Conservation (phyloP, 441 rosid species). For the Gossypium trilobum region DNA sequence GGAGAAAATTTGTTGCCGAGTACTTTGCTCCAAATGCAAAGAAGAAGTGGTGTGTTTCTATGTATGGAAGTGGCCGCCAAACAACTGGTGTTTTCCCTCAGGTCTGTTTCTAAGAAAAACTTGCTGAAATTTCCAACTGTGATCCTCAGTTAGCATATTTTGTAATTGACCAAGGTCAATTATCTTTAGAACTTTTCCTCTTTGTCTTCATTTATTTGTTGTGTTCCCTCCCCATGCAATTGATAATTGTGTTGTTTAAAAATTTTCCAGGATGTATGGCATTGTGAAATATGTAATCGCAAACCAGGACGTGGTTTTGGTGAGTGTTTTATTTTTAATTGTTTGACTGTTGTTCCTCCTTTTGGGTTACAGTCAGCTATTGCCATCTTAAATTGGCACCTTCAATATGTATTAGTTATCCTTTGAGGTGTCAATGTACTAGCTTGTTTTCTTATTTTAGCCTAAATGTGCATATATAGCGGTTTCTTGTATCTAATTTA, state of each 20-base stretch:
- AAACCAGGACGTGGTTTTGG: constrained; percentile 99
- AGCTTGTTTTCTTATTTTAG: neutral
- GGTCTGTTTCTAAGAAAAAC: constrained; percentile 33
- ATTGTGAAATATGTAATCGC: constrained; percentile 93
- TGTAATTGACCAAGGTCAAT: constrained; percentile 5
- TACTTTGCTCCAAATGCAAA: constrained; percentile 62
- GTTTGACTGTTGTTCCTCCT: neutral
- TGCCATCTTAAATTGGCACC: neutral
- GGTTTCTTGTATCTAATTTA: neutral
- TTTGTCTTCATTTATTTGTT: neutral
- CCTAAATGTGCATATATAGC: neutral
- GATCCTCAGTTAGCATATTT: neutral
- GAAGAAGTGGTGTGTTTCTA: constrained; percentile 81
- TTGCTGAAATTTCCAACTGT: neutral
- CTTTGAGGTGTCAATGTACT: neutral
- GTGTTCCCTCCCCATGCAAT: neutral
- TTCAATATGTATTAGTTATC: neutral
- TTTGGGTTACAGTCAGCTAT: neutral
- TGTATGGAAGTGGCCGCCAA: constrained; percentile 75
- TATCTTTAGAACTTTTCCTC: neutral
- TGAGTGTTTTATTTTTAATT: constrained; percentile 24
- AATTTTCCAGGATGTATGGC: constrained; percentile 88
- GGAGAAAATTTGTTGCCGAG: constrained; percentile 75
- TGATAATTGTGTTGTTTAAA: neutral
- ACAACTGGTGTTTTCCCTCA: constrained; percentile 73